phyloP scores from a whole-genome alignment of 345 rosid genomes.

The Combretum micranthum region DNA sequence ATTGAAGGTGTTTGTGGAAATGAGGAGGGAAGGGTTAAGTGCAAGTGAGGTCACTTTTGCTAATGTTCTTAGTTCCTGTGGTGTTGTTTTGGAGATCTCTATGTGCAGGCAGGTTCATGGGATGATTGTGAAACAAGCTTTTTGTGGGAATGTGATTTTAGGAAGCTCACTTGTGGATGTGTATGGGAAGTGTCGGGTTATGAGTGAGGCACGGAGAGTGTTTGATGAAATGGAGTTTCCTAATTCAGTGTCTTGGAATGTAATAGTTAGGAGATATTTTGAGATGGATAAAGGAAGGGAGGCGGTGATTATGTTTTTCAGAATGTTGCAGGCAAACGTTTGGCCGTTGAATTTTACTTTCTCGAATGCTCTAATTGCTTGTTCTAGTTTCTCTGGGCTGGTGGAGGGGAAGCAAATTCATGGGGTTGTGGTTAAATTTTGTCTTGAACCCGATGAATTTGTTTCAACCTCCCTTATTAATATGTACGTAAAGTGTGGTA shows the following conservation, averaged over 20 bases:
- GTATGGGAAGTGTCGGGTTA: conserved; percentile 63
- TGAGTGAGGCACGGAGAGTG: conserved; percentile 59
- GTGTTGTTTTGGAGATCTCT: conserved; percentile 30
- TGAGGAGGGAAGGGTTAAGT: conserved; percentile 41
- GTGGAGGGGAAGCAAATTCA: conserved; percentile 70
- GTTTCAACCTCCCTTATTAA: conserved; percentile 56
- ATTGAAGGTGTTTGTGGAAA: conserved; percentile 38
- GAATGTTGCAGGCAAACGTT: conserved; percentile 35
- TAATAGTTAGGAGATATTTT: conserved; percentile 71
- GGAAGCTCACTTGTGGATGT: conserved; percentile 73
- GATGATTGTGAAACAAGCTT: conserved; percentile 42
- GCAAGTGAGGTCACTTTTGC: conserved; percentile 59
- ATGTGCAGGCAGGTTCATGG: conserved; percentile 61
- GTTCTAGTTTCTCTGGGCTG: conserved; percentile 43
- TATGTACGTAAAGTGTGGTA: conserved; percentile 64
- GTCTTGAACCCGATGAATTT: conserved; percentile 37
- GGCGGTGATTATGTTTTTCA: conserved; percentile 54
- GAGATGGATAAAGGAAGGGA: conserved; percentile 55
- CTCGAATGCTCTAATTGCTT: conserved; percentile 68
- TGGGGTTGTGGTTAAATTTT: conserved; percentile 39
- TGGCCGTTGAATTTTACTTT: conserved; percentile 61
- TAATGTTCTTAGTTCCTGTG: conserved; percentile 46
- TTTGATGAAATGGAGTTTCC: conserved; percentile 62
- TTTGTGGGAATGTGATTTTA: conserved; percentile 53
- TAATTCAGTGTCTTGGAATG: conserved; percentile 81